A percentile compares a stretch with the other conserved stretches of the same genome.
Conservation (phyloP, 2,329 filamentous ascomycete genomes). For the Sarocladium kiliense region DNA sequence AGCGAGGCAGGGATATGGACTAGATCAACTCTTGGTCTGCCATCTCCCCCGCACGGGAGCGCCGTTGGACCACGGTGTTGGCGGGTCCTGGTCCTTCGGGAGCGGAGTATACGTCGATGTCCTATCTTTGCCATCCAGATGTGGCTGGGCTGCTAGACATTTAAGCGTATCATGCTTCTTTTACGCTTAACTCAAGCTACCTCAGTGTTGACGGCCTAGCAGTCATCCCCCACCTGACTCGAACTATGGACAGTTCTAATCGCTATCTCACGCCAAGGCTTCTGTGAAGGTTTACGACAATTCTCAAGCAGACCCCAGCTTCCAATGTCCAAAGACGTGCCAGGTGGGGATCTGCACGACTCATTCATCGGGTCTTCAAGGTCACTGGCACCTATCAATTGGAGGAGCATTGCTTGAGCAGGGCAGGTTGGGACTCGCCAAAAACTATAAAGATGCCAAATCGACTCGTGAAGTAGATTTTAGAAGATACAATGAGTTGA, state of each 20-base stretch:
- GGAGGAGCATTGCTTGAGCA: too few species aligned
- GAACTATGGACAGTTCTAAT: not conserved
- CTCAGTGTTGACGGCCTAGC: too few species aligned
- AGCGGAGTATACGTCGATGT: not conserved
- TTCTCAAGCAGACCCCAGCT: not conserved
- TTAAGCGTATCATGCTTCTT: not conserved
- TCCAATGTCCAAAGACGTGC: not conserved
- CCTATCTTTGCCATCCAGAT: not conserved
- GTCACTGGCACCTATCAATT: too few species aligned
- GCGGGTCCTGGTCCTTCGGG: not conserved
- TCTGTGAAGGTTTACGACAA: not conserved
- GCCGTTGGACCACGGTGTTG: too few species aligned
- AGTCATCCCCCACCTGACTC: not conserved
- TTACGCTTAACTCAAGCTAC: not conserved
- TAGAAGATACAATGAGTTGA: not conserved
- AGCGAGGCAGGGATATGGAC: too few species aligned
- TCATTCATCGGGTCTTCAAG: too few species aligned
- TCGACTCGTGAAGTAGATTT: too few species aligned
- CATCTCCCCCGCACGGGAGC: too few species aligned
- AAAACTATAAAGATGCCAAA: too few species aligned
- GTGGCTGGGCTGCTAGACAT: not conserved
- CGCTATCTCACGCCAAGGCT: not conserved
- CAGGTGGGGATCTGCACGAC: too few species aligned
- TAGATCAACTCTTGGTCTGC: too few species aligned
- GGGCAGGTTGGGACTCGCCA: too few species aligned